Percentiles rank a stretch among this genome's conserved stretches.
Conservation (phyloP, 805 yeast genomes). For the Diddensiella transvaalensis region DNA sequence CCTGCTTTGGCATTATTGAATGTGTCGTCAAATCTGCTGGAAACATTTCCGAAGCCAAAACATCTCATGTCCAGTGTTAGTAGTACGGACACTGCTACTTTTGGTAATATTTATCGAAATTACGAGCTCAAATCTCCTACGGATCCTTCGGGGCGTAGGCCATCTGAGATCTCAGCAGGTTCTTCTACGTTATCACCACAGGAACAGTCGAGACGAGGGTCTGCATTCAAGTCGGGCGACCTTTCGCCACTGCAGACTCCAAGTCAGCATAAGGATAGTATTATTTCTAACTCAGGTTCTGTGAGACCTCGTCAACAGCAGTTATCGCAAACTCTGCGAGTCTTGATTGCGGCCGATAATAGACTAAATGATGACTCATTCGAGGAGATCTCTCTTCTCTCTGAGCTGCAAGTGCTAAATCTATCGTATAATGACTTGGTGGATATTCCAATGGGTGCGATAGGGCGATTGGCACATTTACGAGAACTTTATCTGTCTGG, state of each 20-base stretch:
- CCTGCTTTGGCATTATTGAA: slow-evolving; percentile 56
- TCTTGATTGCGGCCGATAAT: slow-evolving; percentile 75
- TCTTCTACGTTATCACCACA: slow-evolving; percentile 21
- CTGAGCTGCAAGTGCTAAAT: slow-evolving; percentile 60
- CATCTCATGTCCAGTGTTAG: slow-evolving; percentile 26
- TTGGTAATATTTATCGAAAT: slow-evolving; percentile 13
- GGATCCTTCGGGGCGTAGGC: slow-evolving; percentile 12
- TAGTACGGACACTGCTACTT: slow-evolving; percentile 9
- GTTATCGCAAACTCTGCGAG: slow-evolving; percentile 49
- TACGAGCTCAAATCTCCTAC: slow-evolving; percentile 11
- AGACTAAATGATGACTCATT: slow-evolving; percentile 74
- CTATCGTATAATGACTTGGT: slow-evolving; percentile 78
- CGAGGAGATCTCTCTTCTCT: slow-evolving; percentile 57
- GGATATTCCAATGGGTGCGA: slow-evolving; percentile 76
- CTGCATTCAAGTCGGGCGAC: slow-evolving; percentile 8
- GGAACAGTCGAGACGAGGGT: slow-evolving; percentile 19
- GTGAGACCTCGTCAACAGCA: not conserved
- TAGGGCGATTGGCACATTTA: slow-evolving; percentile 53
- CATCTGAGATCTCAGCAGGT: slow-evolving; percentile 13
- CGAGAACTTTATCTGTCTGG: slow-evolving; percentile 77
- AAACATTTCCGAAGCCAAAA: slow-evolving; percentile 48
- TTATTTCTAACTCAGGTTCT: slow-evolving; percentile 11
- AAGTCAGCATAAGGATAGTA: slow-evolving; percentile 9
- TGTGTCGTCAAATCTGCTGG: slow-evolving; percentile 68
- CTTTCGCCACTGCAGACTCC: not conserved